These are phyloP conservation scores for Lodderomyces oxycetoniae DNA, from an alignment of 1,139 yeast genomes.

Conservation along the genomic window DNA sequence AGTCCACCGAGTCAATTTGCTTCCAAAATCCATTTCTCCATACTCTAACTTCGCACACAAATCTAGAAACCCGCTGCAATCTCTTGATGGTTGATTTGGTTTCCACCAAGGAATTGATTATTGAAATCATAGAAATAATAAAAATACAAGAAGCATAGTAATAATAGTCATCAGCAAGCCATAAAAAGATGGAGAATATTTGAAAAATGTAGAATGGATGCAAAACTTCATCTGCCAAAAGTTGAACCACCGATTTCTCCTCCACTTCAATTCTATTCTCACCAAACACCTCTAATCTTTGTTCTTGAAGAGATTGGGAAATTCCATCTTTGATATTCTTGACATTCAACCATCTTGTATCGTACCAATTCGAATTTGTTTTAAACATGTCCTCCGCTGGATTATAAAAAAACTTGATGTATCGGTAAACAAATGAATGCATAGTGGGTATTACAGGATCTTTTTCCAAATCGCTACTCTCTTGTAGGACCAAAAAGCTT, in stretches of 20 bases:
- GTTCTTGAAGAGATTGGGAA: slow-evolving; percentile 62
- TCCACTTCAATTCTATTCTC: slow-evolving; percentile 68
- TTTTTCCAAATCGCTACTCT: slow-evolving; percentile 20
- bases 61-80: slow-evolving; percentile 67
- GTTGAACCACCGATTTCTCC: slow-evolving; percentile 60
- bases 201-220: slow-evolving; percentile 96
- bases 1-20: slow-evolving; percentile 68
- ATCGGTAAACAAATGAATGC: slow-evolving; percentile 73
- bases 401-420: slow-evolving; percentile 73
- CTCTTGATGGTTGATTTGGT: slow-evolving; percentile 73
- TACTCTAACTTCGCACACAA: slow-evolving; percentile 78
- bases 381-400: slow-evolving; percentile 84
- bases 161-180: slow-evolving; percentile 90
- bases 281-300: slow-evolving; percentile 72
- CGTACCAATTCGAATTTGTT: slow-evolving; percentile 85
- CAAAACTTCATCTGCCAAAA: slow-evolving; percentile 79
- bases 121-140: slow-evolving; percentile 74
- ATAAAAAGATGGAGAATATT: slow-evolving; percentile 79
- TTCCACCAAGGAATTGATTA: slow-evolving; percentile 74
- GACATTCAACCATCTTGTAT: slow-evolving; percentile 63
- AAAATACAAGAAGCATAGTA: slow-evolving; percentile 93
- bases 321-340: slow-evolving; percentile 64
- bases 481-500: slow-evolving; percentile 47
- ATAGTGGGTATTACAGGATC: slow-evolving; percentile 71
- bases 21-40: slow-evolving; percentile 95